Evolutionary conservation across 2,329 filamentous ascomycete species (phyloP).

Genomic region (Teratosphaeria nubilosa): DNA sequence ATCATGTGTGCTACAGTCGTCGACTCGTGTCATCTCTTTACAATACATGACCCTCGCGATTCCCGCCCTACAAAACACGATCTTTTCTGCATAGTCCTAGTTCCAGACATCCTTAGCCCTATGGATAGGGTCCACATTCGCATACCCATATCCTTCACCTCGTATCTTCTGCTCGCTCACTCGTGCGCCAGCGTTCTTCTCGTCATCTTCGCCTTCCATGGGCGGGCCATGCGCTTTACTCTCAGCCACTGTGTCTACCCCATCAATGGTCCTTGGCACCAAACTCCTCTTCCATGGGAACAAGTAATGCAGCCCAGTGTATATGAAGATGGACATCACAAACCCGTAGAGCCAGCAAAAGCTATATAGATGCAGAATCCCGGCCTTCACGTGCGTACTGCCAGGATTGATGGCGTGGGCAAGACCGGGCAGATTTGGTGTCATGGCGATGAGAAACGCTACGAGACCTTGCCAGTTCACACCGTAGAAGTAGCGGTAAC

Average conservation of each 20-base stretch:
- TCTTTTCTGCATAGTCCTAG: neutral
- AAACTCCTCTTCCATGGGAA: slow-evolving; percentile 40
- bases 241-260: neutral
- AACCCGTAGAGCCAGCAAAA: slow-evolving; percentile 59
- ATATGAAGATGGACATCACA: slow-evolving; percentile 45
- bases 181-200: slow-evolving; percentile 1
- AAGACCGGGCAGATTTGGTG: slow-evolving; percentile 2
- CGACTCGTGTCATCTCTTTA: neutral
- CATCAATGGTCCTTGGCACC: slow-evolving; percentile 28
- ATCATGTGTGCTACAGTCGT: neutral
- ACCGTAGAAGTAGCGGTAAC: slow-evolving; percentile 2
- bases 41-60: too few species aligned
- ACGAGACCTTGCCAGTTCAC: slow-evolving; percentile 33
- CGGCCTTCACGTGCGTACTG: slow-evolving; percentile 2
- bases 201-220: neutral
- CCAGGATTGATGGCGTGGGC: neutral
- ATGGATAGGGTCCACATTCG: slow-evolving; percentile 3
- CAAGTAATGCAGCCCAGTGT: slow-evolving; percentile 38
- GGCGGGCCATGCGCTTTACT: neutral
- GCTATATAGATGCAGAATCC: slow-evolving; percentile 22
- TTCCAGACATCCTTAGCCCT: slow-evolving; percentile 2
- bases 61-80: neutral
- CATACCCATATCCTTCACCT: slow-evolving; percentile 2
- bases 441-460: neutral
- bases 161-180: slow-evolving; percentile 1